These are phyloP conservation scores for Cucumis sativus DNA, from an alignment of 306 rosid genomes.

Conservation along the genomic window DNA sequence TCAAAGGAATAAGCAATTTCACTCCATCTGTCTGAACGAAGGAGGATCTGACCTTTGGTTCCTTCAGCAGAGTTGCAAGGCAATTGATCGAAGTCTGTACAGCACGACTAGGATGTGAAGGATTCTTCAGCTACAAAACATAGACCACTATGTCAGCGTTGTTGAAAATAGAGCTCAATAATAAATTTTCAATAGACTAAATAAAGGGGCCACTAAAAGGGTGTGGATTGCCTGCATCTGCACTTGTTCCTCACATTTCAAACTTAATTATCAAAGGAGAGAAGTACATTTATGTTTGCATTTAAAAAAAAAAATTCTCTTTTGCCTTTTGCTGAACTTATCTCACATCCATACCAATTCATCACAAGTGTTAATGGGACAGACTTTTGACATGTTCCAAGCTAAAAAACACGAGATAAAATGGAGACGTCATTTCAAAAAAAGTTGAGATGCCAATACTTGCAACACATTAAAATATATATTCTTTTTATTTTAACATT, in stretches of 20 bases:
- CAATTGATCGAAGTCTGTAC: constrained; percentile 75
- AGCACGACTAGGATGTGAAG: constrained; percentile 77
- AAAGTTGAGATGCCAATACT: background rate
- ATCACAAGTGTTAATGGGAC: background rate
- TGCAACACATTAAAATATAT: background rate
- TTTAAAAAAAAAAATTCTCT: background rate
- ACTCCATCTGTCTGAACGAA: constrained; percentile 88
- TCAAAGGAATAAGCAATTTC: constrained; percentile 82
- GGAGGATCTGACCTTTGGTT: constrained; percentile 73
- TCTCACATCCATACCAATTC: background rate
- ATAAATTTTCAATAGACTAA: background rate
- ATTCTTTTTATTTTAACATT: background rate
- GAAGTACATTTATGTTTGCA: background rate
- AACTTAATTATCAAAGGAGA: background rate
- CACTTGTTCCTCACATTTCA: background rate
- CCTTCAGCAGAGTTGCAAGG: constrained; percentile 78
- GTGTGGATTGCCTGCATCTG: background rate
- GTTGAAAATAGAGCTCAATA: background rate
- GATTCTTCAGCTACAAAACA: constrained; percentile 65
- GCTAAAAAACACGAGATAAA: background rate
- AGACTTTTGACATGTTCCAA: background rate
- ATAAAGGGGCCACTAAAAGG: background rate
- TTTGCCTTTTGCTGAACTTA: background rate
- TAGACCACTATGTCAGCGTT: background rate
- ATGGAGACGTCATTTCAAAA: background rate